Evolutionary conservation across 306 rosid genomes (phyloP), one percentile per base, ranked within the genome.

Genomic region (Prunus campanulata): DNA sequence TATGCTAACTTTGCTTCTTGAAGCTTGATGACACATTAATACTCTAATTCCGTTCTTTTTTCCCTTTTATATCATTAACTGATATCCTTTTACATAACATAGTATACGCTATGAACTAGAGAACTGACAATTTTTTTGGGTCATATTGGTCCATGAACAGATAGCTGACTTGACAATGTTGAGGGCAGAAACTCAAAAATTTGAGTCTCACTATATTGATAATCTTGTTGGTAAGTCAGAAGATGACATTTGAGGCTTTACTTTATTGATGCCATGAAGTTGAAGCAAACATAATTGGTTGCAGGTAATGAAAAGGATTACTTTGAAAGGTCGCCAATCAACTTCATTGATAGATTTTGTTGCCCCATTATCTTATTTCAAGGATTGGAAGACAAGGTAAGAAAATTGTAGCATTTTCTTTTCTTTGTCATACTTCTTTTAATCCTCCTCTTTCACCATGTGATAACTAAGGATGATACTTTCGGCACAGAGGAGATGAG

Each of bases 361-460:
- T 90, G 97, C 83, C 96, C 97, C 48, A 83, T 88, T 71, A 95
- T 95, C 60, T 79, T 95, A 68, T 95, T 95, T 75, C 98, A 95
- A 84, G 97, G 98, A 77, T 78, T 90, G 85, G 96, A 95, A 18
- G 98, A 95, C 86, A 95, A 89, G 90, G 97, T 90, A 81, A 82
- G 77, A 29, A 77, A 24, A 57, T 52, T 8, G 44, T 56, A 56
- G 30, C 32, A 72, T 74, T 67, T 68, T 1, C 47, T 70, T 67
- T 48, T 70, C 35, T 18, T 62, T 20, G 62, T 68, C 18, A 68
- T 7, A 12, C 14, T 14, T 14, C 8, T 24, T 11, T 56, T 20
- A 3, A 56, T 56, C 62, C 27, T 3, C 62, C 62, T 20, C 29
- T 54, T 56, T 59, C 65, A 59, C 65, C 29, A 3, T 72, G 71